Base-by-base conservation (phyloP, 164 flowering plant species). In the Malania oleifera region DNA sequence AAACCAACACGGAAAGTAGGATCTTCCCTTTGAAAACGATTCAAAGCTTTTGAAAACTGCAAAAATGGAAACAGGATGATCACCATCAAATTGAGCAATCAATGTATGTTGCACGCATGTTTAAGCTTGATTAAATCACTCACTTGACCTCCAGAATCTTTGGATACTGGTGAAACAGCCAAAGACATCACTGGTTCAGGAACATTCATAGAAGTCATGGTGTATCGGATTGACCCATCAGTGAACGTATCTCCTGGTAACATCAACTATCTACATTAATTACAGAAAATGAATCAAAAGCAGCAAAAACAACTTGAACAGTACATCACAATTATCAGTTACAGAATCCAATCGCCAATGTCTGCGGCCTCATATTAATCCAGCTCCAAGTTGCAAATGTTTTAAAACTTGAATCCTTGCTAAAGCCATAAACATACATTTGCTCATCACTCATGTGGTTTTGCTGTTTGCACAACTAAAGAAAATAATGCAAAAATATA, bases 101-200 rank as follows among this genome's bases (percentile, higher is more conserved):
- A 39, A 31, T 2, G 22, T 44, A 35, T 22, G 37, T 22, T 24
- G 34, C 41, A 24, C 25, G 52, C 12, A 39, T 56, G 25, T 20
- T 10, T 14, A 34, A 13, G 55, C 26, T 24, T 28, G 8, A 40
- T n/a, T 24, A 45, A 25, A 41, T 5, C 26, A 68, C 77, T 73
- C 70, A 91, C 99, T 67, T 95, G 95, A 68, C 96, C 98, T 63
- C 96, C 91, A 61, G 90, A 77, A 77, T 95, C 99, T 70, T 88
- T 95, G 54, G 99, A 89, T 51, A 87, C 96, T 28, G 99, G 91
- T 54, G 86, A 79, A 69, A 95, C 76, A 71, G 99, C 99, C 63
- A 95, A 79, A n/a, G 99, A 95, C 97, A 95, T 89, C 57, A 95
- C 99, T 34, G 99, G 99, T 64, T 95, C 99, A 55, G 99, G 99